These are phyloP conservation scores for Hyaloscypha bicolor DNA, from an alignment of 495 filamentous ascomycete species.

Conservation along the genomic window DNA sequence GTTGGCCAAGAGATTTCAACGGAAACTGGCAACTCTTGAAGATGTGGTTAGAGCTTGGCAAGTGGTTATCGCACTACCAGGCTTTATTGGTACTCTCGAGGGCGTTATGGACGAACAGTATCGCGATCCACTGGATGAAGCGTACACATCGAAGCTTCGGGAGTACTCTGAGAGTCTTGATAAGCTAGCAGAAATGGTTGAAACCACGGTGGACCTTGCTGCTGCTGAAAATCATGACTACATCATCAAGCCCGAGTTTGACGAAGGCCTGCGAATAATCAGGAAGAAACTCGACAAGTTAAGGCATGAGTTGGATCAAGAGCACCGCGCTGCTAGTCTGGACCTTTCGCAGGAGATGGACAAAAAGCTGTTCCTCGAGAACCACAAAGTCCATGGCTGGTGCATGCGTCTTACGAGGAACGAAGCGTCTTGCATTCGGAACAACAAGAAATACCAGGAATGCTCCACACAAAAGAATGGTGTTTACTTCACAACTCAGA, in stretches of 20 bases:
- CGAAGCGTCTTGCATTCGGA: slow-evolving; percentile 90
- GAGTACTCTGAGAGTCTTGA: slow-evolving; percentile 76
- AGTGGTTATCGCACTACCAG: slow-evolving; percentile 87
- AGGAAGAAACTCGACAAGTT: slow-evolving; percentile 88
- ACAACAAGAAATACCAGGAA: slow-evolving; percentile 87
- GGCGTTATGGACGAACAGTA: slow-evolving; percentile 96
- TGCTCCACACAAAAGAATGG: slow-evolving; percentile 99
- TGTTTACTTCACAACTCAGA: slow-evolving; percentile 93
- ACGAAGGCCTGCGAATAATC: slow-evolving; percentile 84
- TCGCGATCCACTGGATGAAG: slow-evolving; percentile 80
- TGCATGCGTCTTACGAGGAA: slow-evolving; percentile 92
- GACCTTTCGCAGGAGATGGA: slow-evolving; percentile 93
- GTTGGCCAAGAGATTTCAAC: slow-evolving; percentile 91
- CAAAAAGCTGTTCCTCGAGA: slow-evolving; percentile 98
- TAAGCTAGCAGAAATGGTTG: slow-evolving; percentile 96
- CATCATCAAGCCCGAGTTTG: slow-evolving; percentile 98
- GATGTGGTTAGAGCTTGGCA: slow-evolving; percentile 96
- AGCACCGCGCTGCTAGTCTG: slow-evolving; percentile 73
- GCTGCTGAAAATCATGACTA: slow-evolving; percentile 97
- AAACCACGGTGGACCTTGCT: slow-evolving; percentile 95
- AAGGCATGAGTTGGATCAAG: slow-evolving; percentile 77
- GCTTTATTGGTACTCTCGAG: slow-evolving; percentile 85
- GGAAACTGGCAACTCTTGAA: slow-evolving; percentile 86
- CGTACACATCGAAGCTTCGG: slow-evolving; percentile 82
- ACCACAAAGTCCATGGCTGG: slow-evolving; percentile 94